phyloP scores from a whole-genome alignment of 2,329 filamentous ascomycete genomes.

The Alternaria panax region DNA sequence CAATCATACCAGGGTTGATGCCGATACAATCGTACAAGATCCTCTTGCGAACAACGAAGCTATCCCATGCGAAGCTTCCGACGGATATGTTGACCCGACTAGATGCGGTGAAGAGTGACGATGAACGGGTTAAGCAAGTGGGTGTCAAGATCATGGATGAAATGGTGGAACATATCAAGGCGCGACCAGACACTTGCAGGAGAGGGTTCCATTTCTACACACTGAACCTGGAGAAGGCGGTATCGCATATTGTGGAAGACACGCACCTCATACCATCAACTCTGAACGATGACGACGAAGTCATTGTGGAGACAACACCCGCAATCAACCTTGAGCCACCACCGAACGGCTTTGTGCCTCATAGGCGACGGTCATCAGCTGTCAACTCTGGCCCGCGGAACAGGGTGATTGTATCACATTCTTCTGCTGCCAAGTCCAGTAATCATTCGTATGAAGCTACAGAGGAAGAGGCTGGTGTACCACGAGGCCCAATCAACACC shows the following conservation, averaged over 20 bases:
- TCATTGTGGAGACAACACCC: slow-evolving; percentile 58
- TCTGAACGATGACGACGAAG: slow-evolving; percentile 52
- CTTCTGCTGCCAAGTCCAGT: slow-evolving; percentile 62
- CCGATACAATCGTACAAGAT: slow-evolving; percentile 98
- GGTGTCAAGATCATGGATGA: slow-evolving; percentile 85
- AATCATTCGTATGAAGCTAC: slow-evolving; percentile 67
- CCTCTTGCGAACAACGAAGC: slow-evolving; percentile 89
- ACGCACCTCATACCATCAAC: slow-evolving; percentile 77
- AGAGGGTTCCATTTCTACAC: slow-evolving; percentile 97
- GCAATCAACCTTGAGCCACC: slow-evolving; percentile 42
- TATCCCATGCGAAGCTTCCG: slow-evolving; percentile 88
- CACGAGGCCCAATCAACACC: slow-evolving; percentile 73
- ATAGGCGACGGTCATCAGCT: slow-evolving; percentile 73
- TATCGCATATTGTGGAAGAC: slow-evolving; percentile 89
- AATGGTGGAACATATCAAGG: slow-evolving; percentile 79
- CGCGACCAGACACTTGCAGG: slow-evolving; percentile 55
- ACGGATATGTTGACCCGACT: slow-evolving; percentile 72
- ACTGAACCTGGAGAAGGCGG: slow-evolving; percentile 92
- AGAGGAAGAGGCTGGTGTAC: slow-evolving; percentile 79
- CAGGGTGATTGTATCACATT: slow-evolving; percentile 78
- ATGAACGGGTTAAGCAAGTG: slow-evolving; percentile 80
- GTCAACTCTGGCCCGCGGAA: slow-evolving; percentile 87
- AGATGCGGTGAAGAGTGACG: slow-evolving; percentile 76
- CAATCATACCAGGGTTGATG: slow-evolving; percentile 95
- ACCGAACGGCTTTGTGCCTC: slow-evolving; percentile 33